Base-by-base conservation (phyloP, 805 yeast species). In the Nakazawaea anatomiae region DNA sequence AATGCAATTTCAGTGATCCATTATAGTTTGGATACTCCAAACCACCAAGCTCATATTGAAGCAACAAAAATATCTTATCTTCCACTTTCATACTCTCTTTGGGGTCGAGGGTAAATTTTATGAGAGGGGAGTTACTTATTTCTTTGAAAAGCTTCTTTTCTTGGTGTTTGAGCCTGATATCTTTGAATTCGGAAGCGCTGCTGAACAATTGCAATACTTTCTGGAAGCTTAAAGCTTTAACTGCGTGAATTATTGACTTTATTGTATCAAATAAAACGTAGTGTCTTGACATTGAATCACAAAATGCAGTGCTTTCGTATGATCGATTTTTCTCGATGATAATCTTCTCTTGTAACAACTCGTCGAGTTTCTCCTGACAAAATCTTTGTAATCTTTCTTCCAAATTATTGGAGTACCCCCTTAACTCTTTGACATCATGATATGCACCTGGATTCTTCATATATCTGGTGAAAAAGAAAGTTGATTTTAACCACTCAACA, bases 31-130 rank as follows among this genome's bases (percentile, higher is more conserved):
- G 83, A 48, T 61, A 74, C 30, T 74, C 79, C 4, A 73, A 44
- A 0, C 80, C 79, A 1, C 82, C 78, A 7, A 80, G 62, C 47
- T 77, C 82, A 58, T 67, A 74, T 54, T 80, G 83, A 7, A 77
- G 60, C 8, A 77, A 28, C 6, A 79, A 54, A 3, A 66, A 68
- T 0, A 75, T 62, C 52, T 79, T 79, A 9, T 75, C 74, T 29
- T 47, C 49, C 6, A 57, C 54, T 6, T 54, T 56, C 25, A 62
- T 64, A 29, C 67, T 50, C 14, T 66, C 64, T 1, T 61, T 60
- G 0, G 63, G 55, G n/a, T 65, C 58, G 27, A 66, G 54, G 2
- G 77, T 74, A 54, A 53, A 75, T 51, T 62, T 68, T 1, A 75
- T 53, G 1, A 68, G 55, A 0, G 74, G 73, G 0, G 73, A 70